These are phyloP conservation scores for Psilocybe subaeruginosa DNA, from an alignment of 768 basidiomycete genomes.

Conservation along the genomic window DNA sequence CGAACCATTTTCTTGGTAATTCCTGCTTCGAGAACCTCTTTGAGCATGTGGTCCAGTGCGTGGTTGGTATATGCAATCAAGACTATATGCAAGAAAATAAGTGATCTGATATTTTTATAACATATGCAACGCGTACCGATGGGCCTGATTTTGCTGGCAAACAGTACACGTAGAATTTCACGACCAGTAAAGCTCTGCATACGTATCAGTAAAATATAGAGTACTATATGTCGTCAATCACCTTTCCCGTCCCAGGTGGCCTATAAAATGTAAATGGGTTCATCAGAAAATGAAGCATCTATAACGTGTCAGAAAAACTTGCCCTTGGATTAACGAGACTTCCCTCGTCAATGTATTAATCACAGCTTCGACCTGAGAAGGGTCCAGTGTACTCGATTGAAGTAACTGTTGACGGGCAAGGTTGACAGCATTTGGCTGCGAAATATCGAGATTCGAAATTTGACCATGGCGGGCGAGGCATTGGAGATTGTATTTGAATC, in stretches of 20 bases:
- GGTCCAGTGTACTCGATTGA: slow-evolving; percentile 57
- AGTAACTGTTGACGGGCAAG: slow-evolving; percentile 47
- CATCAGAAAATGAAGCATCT: too few species aligned
- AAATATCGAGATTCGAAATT: slow-evolving; percentile 39
- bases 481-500: slow-evolving; percentile 57
- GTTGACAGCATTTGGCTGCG: slow-evolving; percentile 43
- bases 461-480: slow-evolving; percentile 48
- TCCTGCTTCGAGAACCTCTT: slow-evolving; percentile 59
- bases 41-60: slow-evolving; percentile 74
- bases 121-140: slow-evolving; percentile 30
- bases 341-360: slow-evolving; percentile 63
- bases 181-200: slow-evolving; percentile 67
- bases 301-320: not conserved
- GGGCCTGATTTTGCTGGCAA: slow-evolving; percentile 46
- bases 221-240: not conserved
- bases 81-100: slow-evolving; percentile 10
- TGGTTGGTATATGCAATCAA: slow-evolving; percentile 76
- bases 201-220: not conserved
- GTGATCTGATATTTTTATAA: too few species aligned
- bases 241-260: slow-evolving; percentile 19
- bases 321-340: slow-evolving; percentile 77
- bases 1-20: slow-evolving; percentile 71
- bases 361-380: slow-evolving; percentile 71
- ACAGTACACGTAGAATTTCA: slow-evolving; percentile 66
- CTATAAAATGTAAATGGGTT: not conserved